These are phyloP conservation scores for Jamesozyma hellenica DNA, from an alignment of 805 yeast genomes.

Conservation along the genomic window DNA sequence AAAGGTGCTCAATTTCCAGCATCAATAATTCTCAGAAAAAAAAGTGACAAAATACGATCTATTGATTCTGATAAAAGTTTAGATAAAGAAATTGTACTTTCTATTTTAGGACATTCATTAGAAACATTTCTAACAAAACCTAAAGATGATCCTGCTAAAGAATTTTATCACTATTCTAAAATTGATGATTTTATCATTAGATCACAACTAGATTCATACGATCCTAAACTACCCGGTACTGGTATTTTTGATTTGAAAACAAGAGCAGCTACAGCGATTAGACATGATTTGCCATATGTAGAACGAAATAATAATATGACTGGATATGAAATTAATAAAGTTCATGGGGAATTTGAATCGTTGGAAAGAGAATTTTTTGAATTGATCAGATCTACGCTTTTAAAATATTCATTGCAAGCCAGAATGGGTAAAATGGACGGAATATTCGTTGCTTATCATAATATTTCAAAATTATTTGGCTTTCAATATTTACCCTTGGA, in stretches of 20 bases:
- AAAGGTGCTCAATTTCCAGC: slow-evolving; percentile 43
- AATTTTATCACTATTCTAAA: slow-evolving; percentile 63
- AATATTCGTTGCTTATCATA: slow-evolving; percentile 84
- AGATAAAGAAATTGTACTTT: slow-evolving; percentile 57
- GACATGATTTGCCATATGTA: slow-evolving; percentile 63
- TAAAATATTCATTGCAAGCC: slow-evolving; percentile 85
- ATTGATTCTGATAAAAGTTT: slow-evolving; percentile 62
- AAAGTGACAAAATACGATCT: slow-evolving; percentile 41
- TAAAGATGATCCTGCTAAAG: slow-evolving; percentile 8
- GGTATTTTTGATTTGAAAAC: slow-evolving; percentile 91
- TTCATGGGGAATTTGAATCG: slow-evolving; percentile 64
- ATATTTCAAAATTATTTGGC: slow-evolving; percentile 70
- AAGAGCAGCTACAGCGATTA: slow-evolving; percentile 77
- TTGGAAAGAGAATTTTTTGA: slow-evolving; percentile 73
- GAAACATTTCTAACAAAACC: slow-evolving; percentile 49
- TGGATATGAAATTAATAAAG: slow-evolving; percentile 54
- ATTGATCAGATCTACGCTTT: slow-evolving; percentile 59
- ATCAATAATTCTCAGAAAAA: slow-evolving; percentile 44
- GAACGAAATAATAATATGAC: slow-evolving; percentile 45
- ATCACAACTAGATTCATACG: slow-evolving; percentile 83
- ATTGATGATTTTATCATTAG: slow-evolving; percentile 66
- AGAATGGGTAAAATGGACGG: slow-evolving; percentile 97
- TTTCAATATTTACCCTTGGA: slow-evolving; percentile 75
- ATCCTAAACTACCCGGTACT: slow-evolving; percentile 69
- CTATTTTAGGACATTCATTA: slow-evolving; percentile 67